Evolutionary conservation across 169 alveolate species (phyloP).

Genomic region (Cryptosporidium meleagridis): DNA sequence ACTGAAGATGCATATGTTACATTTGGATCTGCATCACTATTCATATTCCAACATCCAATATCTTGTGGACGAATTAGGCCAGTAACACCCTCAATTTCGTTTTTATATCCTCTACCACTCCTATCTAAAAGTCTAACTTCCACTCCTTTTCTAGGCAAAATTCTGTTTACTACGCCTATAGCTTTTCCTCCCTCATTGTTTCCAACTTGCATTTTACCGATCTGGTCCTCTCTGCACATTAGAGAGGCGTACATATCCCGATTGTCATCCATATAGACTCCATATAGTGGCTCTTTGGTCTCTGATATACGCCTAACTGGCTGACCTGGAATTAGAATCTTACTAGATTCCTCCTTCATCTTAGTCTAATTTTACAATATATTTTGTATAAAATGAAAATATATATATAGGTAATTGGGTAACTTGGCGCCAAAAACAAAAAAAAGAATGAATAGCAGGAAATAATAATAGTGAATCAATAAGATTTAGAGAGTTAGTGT

Average conservation of each 20-base stretch:
- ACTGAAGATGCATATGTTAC: neutral
- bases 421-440: slow-evolving; percentile 1
- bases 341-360: neutral
- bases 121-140: slow-evolving; percentile 51
- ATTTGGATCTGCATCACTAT: slow-evolving; percentile 1
- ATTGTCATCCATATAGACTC: slow-evolving; percentile 17
- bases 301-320: neutral
- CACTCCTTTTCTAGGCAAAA: slow-evolving; percentile 62
- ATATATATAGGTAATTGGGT: neutral
- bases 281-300: slow-evolving; percentile 6
- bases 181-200: slow-evolving; percentile 20
- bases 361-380: neutral
- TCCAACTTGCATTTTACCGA: neutral
- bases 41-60: slow-evolving; percentile 71
- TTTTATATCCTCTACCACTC: slow-evolving; percentile 20
- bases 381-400: neutral
- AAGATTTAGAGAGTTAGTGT: neutral
- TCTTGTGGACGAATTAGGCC: slow-evolving; percentile 47
- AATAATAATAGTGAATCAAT: too few relatives aligned
- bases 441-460: neutral
- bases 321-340: slow-evolving; percentile 55
- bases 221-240: slow-evolving; percentile 34
- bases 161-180: slow-evolving; percentile 48
- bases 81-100: slow-evolving; percentile 37
- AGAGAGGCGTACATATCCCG: slow-evolving; percentile 29